These are phyloP conservation scores for Macrolepiota dolichaula DNA, from an alignment of 768 basidiomycete genomes.

Conservation along the genomic window DNA sequence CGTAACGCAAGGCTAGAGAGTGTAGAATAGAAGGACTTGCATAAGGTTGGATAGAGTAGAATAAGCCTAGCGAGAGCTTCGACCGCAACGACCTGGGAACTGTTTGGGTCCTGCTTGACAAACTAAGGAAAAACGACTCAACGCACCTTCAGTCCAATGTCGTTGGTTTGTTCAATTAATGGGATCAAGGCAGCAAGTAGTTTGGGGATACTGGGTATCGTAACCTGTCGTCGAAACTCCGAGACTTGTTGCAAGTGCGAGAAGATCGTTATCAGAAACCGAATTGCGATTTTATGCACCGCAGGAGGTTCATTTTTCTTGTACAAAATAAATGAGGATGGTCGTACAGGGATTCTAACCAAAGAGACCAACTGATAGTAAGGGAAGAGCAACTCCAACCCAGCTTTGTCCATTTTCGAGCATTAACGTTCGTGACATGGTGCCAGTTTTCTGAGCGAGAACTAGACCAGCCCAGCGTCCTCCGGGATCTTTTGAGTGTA, in stretches of 20 bases:
- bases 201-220: conserved; percentile 69
- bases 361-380: conserved; percentile 61
- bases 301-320: conserved; percentile 71
- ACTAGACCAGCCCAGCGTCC: conserved; percentile 80
- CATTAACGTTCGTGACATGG: conserved; percentile 55
- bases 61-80: conserved; percentile 54
- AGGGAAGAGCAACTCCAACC: conserved; percentile 61
- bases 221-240: conserved; percentile 82
- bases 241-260: conserved; percentile 53
- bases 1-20: conserved; percentile 53
- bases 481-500: conserved; percentile 75
- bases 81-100: conserved; percentile 38
- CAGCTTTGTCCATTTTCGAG: conserved; percentile 72
- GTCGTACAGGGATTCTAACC: conserved; percentile 15
- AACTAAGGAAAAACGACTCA: not conserved
- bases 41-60: conserved; percentile 63
- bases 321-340: conserved; percentile 20
- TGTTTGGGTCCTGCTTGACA: not conserved
- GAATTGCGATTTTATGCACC: conserved; percentile 58
- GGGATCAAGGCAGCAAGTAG: conserved; percentile 56
- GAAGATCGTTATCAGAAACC: conserved; percentile 62
- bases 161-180: conserved; percentile 48
- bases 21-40: conserved; percentile 49
- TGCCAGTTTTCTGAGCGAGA: conserved; percentile 64
- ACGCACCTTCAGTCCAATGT: conserved; percentile 54